Percentiles rank a stretch among this genome's conserved stretches.
These are phyloP conservation scores for Trametes cingulata DNA, from an alignment of 768 basidiomycete species.

Conservation along the genomic window DNA sequence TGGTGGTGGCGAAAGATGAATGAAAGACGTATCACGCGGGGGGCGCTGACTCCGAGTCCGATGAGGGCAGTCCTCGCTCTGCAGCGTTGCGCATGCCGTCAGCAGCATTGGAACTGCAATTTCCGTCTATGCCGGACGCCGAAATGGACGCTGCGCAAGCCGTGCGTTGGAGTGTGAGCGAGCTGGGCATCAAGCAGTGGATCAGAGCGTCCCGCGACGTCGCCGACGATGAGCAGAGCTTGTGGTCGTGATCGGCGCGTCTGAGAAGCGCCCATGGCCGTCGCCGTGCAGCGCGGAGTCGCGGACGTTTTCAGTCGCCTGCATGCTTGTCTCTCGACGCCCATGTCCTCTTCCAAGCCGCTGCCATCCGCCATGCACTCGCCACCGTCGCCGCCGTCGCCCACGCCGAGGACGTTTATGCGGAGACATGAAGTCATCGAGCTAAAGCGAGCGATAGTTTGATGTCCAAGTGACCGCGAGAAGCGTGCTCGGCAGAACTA, in stretches of 20 bases:
- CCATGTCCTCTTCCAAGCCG: neutral
- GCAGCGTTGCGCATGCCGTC: neutral
- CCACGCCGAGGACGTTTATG: neutral
- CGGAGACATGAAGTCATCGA: no score
- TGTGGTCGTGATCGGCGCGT: no score
- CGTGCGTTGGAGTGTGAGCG: no score
- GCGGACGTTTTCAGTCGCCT: neutral
- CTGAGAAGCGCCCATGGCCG: no score
- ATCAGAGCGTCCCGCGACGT: no score
- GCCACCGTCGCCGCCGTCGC: neutral
- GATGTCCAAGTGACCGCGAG: constrained; percentile 1
- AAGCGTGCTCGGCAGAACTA: neutral
- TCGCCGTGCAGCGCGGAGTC: neutral
- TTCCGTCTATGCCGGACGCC: neutral
- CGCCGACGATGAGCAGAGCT: no score
- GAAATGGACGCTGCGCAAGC: no score
- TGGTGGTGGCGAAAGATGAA: neutral
- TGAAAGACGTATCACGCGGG: neutral
- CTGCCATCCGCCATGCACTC: neutral
- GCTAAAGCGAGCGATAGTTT: neutral
- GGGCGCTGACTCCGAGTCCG: neutral
- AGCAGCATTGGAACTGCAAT: neutral
- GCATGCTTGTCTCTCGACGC: neutral
- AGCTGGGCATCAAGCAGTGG: no score
- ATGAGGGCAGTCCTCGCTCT: no score